Base-by-base conservation (phyloP, 139 green algal genomes). In the Coelastrella sp. region DNA sequence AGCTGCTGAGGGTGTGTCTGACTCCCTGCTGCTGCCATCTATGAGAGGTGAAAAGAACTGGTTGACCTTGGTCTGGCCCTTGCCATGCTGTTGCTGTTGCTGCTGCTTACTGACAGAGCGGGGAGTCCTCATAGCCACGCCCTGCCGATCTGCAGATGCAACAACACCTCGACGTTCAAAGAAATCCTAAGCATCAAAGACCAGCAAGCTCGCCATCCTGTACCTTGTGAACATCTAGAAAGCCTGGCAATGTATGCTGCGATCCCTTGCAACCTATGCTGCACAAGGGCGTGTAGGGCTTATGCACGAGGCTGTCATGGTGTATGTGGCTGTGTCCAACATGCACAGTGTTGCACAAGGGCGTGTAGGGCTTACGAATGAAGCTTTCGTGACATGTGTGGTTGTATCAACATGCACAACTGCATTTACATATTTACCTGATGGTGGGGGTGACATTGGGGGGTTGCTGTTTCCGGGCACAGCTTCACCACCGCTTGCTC, bases 41-140 rank as follows among this genome's bases (percentile, higher is more conserved):
- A 69, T 41, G 5, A 69, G 23, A 13, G 37, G 43, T 25, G 77
- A 41, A 51, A 74, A 73, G 77, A 73, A 84, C 23, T 74, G 34
- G 38, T 45, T 84, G 25, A 84, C 71, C 40, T 73, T 74, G 38
- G 77, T 84, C 77, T 84, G 77, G 38, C 77, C 77, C 19, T 69
- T 75, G 60, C 27, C 50, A 7, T 81, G 60, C 53, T 83, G 76
- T 35, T 75, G 77, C 15, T 53, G 53, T 3, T 15, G 15, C 53
- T 40, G 53, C 77, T 75, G 77, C 38, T 84, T 84, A 38, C 77
- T 73, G 59, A 23, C 25, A 17, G 77, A 84, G 38, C 77, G 77
- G 21, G 77, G 77, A 11, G 77, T 84, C 15, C 27, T 35, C 5
- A 63, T 62, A 13, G 60, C 38, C 40, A 62, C 6, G 15, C 51